phyloP scores from a whole-genome alignment of 176 grass and related monocot species.

The Saccharum spontaneum region DNA sequence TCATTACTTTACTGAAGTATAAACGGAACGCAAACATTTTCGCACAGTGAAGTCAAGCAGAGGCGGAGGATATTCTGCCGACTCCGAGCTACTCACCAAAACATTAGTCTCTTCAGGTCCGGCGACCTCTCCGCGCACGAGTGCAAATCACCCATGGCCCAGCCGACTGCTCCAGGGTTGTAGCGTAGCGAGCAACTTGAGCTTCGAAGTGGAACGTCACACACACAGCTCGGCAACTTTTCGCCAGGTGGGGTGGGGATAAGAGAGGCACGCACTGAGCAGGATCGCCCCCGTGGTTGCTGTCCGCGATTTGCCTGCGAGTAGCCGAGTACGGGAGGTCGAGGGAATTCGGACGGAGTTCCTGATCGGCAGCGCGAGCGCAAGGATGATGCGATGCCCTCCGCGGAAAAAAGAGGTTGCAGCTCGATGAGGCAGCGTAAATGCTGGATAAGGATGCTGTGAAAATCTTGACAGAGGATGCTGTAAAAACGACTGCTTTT shows the following conservation, averaged over 20 bases:
- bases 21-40: not conserved
- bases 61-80: not conserved
- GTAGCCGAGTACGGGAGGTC: not conserved
- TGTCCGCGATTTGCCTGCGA: not conserved
- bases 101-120: slow-evolving; percentile 6
- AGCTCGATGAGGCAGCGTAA: not conserved
- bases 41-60: not conserved
- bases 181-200: slow-evolving; percentile 42
- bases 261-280: slow-evolving; percentile 27
- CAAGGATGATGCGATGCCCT: not conserved
- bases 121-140: not conserved
- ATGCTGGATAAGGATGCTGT: not conserved
- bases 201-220: too few species aligned
- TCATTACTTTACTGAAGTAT: not conserved
- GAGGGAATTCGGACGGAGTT: not conserved
- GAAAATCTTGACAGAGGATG: not conserved
- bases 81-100: not conserved
- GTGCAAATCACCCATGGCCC: not conserved
- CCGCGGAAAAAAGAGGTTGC: not conserved
- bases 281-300: not conserved
- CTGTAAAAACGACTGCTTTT: not conserved
- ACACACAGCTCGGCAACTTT: too few species aligned
- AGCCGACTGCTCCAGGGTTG: not conserved
- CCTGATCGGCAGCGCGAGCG: not conserved
- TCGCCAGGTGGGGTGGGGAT: not conserved